phyloP scores from a whole-genome alignment of 2,329 filamentous ascomycete genomes.

The Camillea tinctor region DNA sequence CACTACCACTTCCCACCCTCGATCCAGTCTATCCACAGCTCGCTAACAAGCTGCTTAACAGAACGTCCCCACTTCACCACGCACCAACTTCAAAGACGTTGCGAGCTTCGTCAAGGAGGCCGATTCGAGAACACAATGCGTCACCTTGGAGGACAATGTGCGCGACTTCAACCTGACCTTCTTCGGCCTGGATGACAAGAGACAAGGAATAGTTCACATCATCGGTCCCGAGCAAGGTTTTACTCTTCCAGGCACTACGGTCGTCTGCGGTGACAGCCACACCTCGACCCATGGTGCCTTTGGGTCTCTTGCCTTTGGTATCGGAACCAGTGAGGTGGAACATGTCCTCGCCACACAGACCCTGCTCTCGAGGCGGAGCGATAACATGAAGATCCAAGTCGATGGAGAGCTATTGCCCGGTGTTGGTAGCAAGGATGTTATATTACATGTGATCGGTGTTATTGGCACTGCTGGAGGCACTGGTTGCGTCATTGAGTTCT shows the following conservation, averaged over 20 bases:
- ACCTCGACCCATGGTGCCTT: slow-evolving; percentile 98
- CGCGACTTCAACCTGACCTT: slow-evolving; percentile 96
- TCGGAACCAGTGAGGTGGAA: slow-evolving; percentile 97
- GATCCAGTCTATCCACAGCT: slow-evolving; percentile 8
- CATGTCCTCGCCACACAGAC: slow-evolving; percentile 97
- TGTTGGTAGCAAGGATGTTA: slow-evolving; percentile 93
- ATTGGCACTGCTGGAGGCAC: slow-evolving; percentile 96
- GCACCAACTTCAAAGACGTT: slow-evolving; percentile 92
- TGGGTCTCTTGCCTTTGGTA: slow-evolving; percentile 90
- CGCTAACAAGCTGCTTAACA: slow-evolving; percentile 40
- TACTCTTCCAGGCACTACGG: slow-evolving; percentile 92
- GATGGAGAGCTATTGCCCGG: slow-evolving; percentile 87
- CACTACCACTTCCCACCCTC: slow-evolving; percentile 10
- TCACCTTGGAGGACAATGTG: slow-evolving; percentile 95
- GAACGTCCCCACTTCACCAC: slow-evolving; percentile 91
- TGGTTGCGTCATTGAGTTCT: slow-evolving; percentile 95
- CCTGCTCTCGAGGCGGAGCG: slow-evolving; percentile 89
- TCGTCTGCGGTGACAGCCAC: slow-evolving; percentile 97
- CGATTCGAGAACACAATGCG: slow-evolving; percentile 89
- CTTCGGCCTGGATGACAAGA: slow-evolving; percentile 93
- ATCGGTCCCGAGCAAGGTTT: slow-evolving; percentile 99
- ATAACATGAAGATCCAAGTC: slow-evolving; percentile 98
- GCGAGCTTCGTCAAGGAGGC: slow-evolving; percentile 91
- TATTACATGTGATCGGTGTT: slow-evolving; percentile 87
- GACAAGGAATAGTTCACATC: slow-evolving; percentile 97